Conservation (phyloP, 2,329 filamentous ascomycete genomes). For the Phaeosphaeriaceae sp. region DNA sequence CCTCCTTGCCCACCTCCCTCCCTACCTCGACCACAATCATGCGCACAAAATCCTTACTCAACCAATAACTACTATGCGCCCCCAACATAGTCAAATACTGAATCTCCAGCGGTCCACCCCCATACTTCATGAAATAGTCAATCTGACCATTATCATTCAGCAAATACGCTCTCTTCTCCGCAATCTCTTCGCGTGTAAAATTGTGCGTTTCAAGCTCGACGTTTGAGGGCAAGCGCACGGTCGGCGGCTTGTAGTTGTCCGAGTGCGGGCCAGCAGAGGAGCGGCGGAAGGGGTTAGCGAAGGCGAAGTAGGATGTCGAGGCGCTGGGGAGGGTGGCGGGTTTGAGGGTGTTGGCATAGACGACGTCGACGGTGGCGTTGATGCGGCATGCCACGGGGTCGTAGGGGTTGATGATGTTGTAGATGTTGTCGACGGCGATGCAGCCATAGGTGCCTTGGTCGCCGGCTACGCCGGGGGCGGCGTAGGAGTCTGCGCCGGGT, state of each 20-base stretch:
- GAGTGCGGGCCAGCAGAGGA: constrained; percentile 36
- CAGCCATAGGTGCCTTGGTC: constrained; percentile 84
- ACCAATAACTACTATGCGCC: constrained; percentile 95
- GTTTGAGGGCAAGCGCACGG: constrained; percentile 54
- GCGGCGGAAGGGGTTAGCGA: constrained; percentile 50
- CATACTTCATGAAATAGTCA: constrained; percentile 85
- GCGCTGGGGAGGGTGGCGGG: constrained; percentile 80
- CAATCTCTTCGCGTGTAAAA: constrained; percentile 89
- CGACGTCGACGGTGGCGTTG: constrained; percentile 85
- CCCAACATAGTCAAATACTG: constrained; percentile 98
- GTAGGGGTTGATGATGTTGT: constrained; percentile 84
- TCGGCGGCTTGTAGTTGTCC: constrained; percentile 34
- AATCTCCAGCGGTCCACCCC: constrained; percentile 86
- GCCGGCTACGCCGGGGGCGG: constrained; percentile 69
- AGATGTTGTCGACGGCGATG: constrained; percentile 92
- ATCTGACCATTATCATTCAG: constrained; percentile 98
- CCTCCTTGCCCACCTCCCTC: constrained; percentile 70
- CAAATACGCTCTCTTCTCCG: constrained; percentile 84
- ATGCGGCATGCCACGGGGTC: constrained; percentile 89
- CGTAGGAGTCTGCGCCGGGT: constrained; percentile 70
- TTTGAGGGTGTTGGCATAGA: constrained; percentile 79
- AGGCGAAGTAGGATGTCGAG: constrained; percentile 57
- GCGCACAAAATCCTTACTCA: constrained; percentile 83
- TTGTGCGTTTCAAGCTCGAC: constrained; percentile 96
- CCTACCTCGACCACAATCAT: constrained; percentile 90